Conservation (phyloP, 1,284 basidiomycete species). For the Mycena citricolor region DNA sequence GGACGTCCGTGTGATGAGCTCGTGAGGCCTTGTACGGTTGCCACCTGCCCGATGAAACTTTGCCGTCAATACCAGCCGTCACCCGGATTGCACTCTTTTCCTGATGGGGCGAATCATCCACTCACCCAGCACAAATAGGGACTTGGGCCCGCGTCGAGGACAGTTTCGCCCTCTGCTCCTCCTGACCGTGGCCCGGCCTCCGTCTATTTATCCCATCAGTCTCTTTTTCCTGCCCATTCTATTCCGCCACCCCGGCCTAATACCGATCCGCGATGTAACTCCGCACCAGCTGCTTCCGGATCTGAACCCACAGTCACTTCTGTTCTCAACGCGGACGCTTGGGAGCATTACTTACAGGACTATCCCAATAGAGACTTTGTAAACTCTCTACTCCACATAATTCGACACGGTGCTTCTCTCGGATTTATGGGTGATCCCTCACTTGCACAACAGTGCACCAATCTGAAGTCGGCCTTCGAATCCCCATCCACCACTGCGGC, state of each 20-base stretch:
- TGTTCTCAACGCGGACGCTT: slow-evolving; percentile 25
- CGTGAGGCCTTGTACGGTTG: no score
- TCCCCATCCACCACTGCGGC: slow-evolving; percentile 16
- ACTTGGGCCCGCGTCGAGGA: no score
- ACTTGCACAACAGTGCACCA: slow-evolving; percentile 15
- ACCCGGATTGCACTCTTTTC: no score
- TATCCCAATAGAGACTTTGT: slow-evolving; percentile 36
- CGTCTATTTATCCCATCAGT: no score
- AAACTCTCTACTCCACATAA: slow-evolving; percentile 30
- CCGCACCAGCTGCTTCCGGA: slow-evolving; percentile 5
- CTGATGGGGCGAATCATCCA: no score
- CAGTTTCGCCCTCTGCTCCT: no score
- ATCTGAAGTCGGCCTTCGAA: slow-evolving; percentile 27
- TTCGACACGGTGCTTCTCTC: slow-evolving; percentile 31
- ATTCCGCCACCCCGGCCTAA: slow-evolving; percentile 29
- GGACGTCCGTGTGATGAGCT: no score
- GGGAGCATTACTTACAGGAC: slow-evolving; percentile 29
- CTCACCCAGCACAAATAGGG: no score
- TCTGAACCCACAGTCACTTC: slow-evolving; percentile 22
- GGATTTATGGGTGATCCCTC: slow-evolving; percentile 28
- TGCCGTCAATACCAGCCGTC: no score
- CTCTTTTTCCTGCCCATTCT: no score
- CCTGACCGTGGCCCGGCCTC: no score
- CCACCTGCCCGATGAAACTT: no score
- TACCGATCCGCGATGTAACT: slow-evolving; percentile 13